These are phyloP conservation scores for Petunia axillaris DNA, from an alignment of 257 asterid genomes.

Conservation along the genomic window DNA sequence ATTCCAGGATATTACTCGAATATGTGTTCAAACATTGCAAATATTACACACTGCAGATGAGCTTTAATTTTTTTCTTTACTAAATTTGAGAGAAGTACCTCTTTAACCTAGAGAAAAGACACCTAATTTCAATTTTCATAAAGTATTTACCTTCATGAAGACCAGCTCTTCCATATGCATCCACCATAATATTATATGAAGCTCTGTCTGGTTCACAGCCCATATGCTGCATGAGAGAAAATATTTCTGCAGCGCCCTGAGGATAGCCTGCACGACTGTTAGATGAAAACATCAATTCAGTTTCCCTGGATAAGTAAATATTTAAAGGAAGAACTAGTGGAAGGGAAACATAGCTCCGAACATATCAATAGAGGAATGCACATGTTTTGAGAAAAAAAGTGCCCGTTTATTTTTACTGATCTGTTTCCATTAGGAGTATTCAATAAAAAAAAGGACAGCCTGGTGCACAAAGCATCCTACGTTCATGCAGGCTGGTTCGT, in stretches of 20 bases:
- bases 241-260: slow-evolving; percentile 78
- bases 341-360: not conserved
- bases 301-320: not conserved
- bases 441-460: too few species aligned
- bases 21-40: not conserved
- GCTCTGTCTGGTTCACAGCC: slow-evolving; percentile 88
- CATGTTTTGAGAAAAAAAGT: not conserved
- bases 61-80: not conserved
- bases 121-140: not conserved
- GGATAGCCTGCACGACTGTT: slow-evolving; percentile 88
- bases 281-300: slow-evolving; percentile 9
- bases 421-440: not conserved
- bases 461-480: too few species aligned
- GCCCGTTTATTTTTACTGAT: not conserved
- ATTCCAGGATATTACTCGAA: not conserved
- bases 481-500: too few species aligned
- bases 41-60: not conserved
- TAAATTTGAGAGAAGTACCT: not conserved
- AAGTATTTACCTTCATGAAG: slow-evolving; percentile 60
- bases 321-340: not conserved
- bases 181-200: slow-evolving; percentile 82
- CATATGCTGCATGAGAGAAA: slow-evolving; percentile 86
- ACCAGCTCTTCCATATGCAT: slow-evolving; percentile 89
- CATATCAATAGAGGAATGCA: slow-evolving; percentile 3
- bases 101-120: not conserved